A percentile compares a stretch with the other conserved stretches of the same genome.
Evolutionary conservation across 352 stramenopile species (phyloP).

Genomic region (Thraustochytrium striatum): DNA sequence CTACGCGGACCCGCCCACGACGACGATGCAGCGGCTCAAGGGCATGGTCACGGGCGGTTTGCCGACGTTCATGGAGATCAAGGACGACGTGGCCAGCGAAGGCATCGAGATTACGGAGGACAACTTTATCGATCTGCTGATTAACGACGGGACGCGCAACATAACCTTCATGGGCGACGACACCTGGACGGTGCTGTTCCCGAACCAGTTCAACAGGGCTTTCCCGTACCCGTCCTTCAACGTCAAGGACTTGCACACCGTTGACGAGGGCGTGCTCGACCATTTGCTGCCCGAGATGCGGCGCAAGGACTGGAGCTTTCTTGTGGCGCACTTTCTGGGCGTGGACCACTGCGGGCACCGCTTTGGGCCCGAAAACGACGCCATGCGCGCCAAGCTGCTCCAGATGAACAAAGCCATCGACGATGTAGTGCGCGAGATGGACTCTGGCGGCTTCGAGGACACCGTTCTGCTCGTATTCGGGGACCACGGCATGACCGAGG

Average conservation of each 20-base stretch:
- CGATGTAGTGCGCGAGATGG: conserved; percentile 65
- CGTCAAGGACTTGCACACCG: conserved; percentile 94
- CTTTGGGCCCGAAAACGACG: conserved; percentile 82
- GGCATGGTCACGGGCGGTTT: conserved; percentile 92
- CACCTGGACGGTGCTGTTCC: conserved; percentile 93
- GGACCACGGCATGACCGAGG: conserved; percentile 97
- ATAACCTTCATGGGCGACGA: conserved; percentile 98
- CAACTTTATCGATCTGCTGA: conserved; percentile 82
- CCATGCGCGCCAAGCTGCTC: conserved; percentile 89
- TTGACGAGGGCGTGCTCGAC: conserved; percentile 86
- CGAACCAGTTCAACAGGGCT: conserved; percentile 69
- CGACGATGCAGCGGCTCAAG: conserved; percentile 96
- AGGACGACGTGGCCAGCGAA: conserved; percentile 80
- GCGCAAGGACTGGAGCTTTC: conserved; percentile 58
- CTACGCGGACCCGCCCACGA: conserved; percentile 93
- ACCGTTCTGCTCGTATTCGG: conserved; percentile 86
- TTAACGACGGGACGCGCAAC: conserved; percentile 57
- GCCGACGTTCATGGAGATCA: conserved; percentile 96
- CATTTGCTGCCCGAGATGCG: conserved; percentile 53
- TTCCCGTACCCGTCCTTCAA: conserved; percentile 96
- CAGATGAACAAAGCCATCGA: conserved; percentile 89
- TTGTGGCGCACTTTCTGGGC: conserved; percentile 75
- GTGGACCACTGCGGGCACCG: conserved; percentile 98
- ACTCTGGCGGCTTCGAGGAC: conserved; percentile 57
- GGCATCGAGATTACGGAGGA: conserved; percentile 83